phyloP scores from a whole-genome alignment of 495 filamentous ascomycete species.

The Parmelia sp. region DNA sequence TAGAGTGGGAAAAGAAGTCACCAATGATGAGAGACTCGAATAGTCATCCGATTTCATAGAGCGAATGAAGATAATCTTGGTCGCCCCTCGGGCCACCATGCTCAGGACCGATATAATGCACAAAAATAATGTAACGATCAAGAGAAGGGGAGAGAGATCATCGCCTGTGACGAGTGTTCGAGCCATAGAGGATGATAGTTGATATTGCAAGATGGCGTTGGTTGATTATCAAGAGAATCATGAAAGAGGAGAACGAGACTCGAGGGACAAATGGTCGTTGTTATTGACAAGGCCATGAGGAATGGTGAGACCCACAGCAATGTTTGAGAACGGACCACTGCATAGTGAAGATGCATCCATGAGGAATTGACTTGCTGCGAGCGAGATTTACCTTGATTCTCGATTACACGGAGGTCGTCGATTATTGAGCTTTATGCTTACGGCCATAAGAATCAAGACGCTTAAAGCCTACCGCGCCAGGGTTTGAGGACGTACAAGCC shows the following conservation, averaged over 20 bases:
- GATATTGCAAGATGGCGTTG: background rate
- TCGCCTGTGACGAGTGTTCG: conserved; percentile 6
- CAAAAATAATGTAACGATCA: conserved; percentile 7
- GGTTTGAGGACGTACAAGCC: no score
- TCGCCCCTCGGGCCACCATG: conserved; percentile 30
- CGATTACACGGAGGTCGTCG: no score
- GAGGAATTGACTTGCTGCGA: no score
- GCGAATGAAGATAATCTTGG: conserved; percentile 19
- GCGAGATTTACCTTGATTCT: no score
- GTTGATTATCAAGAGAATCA: background rate
- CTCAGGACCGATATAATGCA: conserved; percentile 2
- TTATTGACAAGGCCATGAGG: background rate
- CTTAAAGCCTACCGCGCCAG: no score
- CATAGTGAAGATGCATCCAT: background rate
- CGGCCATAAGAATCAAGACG: no score
- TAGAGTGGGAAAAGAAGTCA: background rate
- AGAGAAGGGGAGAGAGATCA: conserved; percentile 2
- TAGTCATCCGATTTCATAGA: conserved; percentile 1
- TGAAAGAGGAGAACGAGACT: background rate
- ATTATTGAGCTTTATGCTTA: no score
- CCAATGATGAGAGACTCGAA: conserved; percentile 3
- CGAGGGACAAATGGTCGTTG: background rate
- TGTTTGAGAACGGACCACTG: background rate
- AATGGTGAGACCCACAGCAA: background rate
- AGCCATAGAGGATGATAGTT: conserved; percentile 2